Evolutionary conservation across 441 rosid species (phyloP).

Genomic region (Jatropha podagrica): DNA sequence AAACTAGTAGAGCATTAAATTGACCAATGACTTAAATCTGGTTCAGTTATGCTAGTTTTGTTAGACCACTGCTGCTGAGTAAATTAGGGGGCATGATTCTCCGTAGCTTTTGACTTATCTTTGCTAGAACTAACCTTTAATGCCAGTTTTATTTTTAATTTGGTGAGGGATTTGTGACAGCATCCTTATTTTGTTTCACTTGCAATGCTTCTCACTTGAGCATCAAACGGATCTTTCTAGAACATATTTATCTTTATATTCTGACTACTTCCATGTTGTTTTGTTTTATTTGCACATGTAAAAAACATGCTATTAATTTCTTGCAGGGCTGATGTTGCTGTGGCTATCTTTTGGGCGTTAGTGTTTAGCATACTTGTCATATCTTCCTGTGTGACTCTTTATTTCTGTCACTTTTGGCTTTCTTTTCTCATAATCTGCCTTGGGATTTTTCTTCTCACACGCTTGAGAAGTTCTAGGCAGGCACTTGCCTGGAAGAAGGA

Average conservation of each 20-base stretch:
- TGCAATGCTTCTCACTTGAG: too few relatives aligned
- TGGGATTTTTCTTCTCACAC: slow-evolving; percentile 35
- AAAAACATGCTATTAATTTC: slow-evolving; percentile 18
- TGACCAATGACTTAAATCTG: too few relatives aligned
- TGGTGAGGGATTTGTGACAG: background rate
- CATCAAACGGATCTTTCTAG: background rate
- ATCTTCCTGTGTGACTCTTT: slow-evolving; percentile 32
- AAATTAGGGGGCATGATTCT: too few relatives aligned
- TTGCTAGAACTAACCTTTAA: too few relatives aligned
- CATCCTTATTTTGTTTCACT: too few relatives aligned
- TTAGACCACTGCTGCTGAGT: too few relatives aligned
- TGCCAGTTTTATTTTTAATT: too few relatives aligned
- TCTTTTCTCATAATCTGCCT: slow-evolving; percentile 33
- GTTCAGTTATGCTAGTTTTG: too few relatives aligned
- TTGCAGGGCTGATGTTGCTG: slow-evolving; percentile 48
- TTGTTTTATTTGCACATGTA: slow-evolving; percentile 20
- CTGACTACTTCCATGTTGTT: background rate
- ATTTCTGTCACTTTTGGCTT: slow-evolving; percentile 37
- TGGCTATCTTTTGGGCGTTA: slow-evolving; percentile 43
- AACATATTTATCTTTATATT: too few relatives aligned
- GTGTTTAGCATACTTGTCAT: slow-evolving; percentile 41
- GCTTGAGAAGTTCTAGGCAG: slow-evolving; percentile 40
- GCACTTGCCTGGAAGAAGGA: slow-evolving; percentile 44
- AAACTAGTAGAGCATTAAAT: too few relatives aligned
- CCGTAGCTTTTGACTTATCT: too few relatives aligned